phyloP scores from a whole-genome alignment of 805 yeast genomes.

The Ogataea glucozyma region DNA sequence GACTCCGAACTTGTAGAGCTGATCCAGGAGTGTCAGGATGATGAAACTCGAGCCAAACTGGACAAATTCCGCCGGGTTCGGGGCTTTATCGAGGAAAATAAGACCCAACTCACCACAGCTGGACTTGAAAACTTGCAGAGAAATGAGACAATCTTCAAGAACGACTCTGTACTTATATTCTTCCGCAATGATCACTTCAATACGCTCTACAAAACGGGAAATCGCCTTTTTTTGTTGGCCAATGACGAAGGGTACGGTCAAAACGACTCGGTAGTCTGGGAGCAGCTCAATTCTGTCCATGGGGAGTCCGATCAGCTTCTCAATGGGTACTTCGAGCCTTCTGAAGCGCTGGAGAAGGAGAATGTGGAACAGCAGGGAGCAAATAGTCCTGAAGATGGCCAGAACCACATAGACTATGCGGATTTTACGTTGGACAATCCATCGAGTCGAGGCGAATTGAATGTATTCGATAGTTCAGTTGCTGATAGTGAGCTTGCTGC shows the following conservation, averaged over 20 bases:
- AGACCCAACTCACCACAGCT: constrained; percentile 71
- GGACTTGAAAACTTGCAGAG: constrained; percentile 56
- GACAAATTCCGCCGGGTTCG: constrained; percentile 15
- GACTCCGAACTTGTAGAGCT: constrained; percentile 9
- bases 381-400: too few relatives aligned
- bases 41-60: constrained; percentile 8
- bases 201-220: constrained; percentile 57
- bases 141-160: constrained; percentile 38
- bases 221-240: constrained; percentile 60
- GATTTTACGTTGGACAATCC: constrained; percentile 28
- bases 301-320: constrained; percentile 73
- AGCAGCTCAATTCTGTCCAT: constrained; percentile 61
- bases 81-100: constrained; percentile 57
- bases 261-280: constrained; percentile 70
- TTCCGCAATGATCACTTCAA: constrained; percentile 90
- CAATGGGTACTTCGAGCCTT: constrained; percentile 59
- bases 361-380: too few relatives aligned
- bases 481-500: constrained; percentile 31
- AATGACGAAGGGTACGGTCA: constrained; percentile 69
- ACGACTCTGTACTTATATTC: constrained; percentile 63
- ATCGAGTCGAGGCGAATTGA: background rate
- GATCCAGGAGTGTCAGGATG: constrained; percentile 2
- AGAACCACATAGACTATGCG: constrained; percentile 12
- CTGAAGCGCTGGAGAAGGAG: background rate
- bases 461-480: background rate